Evolutionary conservation across 2,329 filamentous ascomycete genomes (phyloP), one percentile per base, ranked within the genome.

Genomic region (Apiospora arundinis): DNA sequence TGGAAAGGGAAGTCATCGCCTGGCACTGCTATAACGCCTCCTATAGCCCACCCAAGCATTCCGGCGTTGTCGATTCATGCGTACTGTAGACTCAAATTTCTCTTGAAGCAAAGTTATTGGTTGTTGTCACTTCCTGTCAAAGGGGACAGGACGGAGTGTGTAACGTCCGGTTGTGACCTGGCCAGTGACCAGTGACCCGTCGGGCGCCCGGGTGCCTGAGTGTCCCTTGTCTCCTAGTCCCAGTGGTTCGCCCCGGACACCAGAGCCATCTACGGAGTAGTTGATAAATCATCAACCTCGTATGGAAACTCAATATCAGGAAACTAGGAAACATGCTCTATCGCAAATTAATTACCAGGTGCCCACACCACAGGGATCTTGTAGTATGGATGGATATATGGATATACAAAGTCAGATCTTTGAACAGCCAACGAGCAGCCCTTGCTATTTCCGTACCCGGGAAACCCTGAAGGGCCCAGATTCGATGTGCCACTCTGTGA

Each of bases 401-500:
- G 18, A 40, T 40, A 40, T 23, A 12, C n/a, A 63, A 4, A 14
- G 21, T 23, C 32, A 23, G 32, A 40, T 63, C 56, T 63, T 63
- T n/a, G 28, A n/a, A 6, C 56, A 40, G 18, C 56, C n/a, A 56
- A 9, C 56, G n/a, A 25, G 16, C 25, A 60, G 48, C 11, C 49
- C 18, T 40, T 21, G 56, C 56, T 40, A 23, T 63, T 40, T 63
- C 28, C 21, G 56, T 63, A 21, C 32, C 56, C 56, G 28, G 37
- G 56, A 40, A 63, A 63, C 56, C 56, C 56, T 63, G 56, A 40
- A 32, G 56, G 5, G 21, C 56, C 56, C 37, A 14, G 28, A 63
- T 63, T 63, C 56, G 28, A 63, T 63, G 56, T 37, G 56, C 56
- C 56, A 63, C 18, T 37, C 52, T 60, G 52, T 37, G 52, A 60